Percentiles rank a stretch among this genome's conserved stretches.
Conservation (phyloP, 2,329 filamentous ascomycete genomes). For the Penicillium sumatraense region DNA sequence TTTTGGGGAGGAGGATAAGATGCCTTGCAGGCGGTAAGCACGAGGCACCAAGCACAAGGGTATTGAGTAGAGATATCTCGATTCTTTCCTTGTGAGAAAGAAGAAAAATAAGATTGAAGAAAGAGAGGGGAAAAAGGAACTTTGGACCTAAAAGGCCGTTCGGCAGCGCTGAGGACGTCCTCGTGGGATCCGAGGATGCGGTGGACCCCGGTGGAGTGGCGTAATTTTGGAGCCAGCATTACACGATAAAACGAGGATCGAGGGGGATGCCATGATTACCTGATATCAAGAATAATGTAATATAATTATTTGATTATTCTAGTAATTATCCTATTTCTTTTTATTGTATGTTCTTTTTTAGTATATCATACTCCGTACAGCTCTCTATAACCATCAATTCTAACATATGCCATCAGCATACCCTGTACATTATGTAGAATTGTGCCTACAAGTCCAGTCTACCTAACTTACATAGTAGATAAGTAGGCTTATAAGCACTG, state of each 20-base stretch:
- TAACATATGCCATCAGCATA: too few species aligned
- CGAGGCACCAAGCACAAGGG: conserved; percentile 31
- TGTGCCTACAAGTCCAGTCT: too few species aligned
- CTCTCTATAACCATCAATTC: too few species aligned
- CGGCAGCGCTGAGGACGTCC: conserved; percentile 33
- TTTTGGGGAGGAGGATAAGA: conserved; percentile 29
- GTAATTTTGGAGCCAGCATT: conserved; percentile 27
- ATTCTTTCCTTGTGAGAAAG: conserved; percentile 12
- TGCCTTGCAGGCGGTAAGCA: conserved; percentile 45
- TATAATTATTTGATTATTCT: too few species aligned
- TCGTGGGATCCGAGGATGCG: conserved; percentile 46
- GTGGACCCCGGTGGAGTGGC: conserved; percentile 33
- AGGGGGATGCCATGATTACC: neutral
- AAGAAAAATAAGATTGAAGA: conserved; percentile 24
- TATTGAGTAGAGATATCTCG: neutral
- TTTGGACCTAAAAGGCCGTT: conserved; percentile 37
- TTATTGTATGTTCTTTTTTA: too few species aligned
- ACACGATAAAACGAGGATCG: conserved; percentile 6
- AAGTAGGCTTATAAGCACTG: too few species aligned
- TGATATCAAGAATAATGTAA: neutral
- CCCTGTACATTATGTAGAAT: too few species aligned
- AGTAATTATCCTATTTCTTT: too few species aligned
- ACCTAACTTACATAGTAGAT: too few species aligned
- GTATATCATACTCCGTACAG: too few species aligned
- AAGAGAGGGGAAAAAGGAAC: conserved; percentile 29